Base-by-base conservation (phyloP, 2,329 filamentous ascomycete genomes). In the Diatrype stigma region DNA sequence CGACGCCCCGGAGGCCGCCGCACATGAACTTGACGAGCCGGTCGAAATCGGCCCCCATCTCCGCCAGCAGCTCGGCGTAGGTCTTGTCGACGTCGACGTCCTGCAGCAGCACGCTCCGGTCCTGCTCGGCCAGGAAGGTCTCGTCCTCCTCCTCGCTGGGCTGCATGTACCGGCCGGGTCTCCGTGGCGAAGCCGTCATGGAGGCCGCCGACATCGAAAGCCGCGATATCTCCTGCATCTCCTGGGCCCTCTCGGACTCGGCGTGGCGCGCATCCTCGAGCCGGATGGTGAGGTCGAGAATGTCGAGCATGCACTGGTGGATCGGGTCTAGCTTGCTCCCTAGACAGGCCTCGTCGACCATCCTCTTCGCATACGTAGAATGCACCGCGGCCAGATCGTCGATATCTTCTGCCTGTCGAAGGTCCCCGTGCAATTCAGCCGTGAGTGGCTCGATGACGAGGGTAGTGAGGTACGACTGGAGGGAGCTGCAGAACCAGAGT, bases 351-450 rank as follows among this genome's bases (percentile, higher is more conserved):
- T 90, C 84, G 30, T 84, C 79, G 50, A 85, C 73, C 11, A 94
- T 71, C 2, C 77, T 77, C 42, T 75, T 76, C 42, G 87, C 72
- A 60, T 87, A 93, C 0, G 68, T 65, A 4, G 79, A 70, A 64
- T 96, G 91, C 1, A 85, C 77, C 1, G 70, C 70, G 23, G 91
- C 84, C 89, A 96, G 95, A 23, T 80, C 80, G 63, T 96, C 90
- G 10, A 96, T 82, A 58, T 93, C 90, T 23, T 79, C 75, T 0
- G 89, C 83, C 6, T 73, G 70, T 14, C 70, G 68, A 47, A 96
- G 76, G 0, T 77, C 73, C 2, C 68, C 65, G 6, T 72, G 71
- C 72, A 96, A 79, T 28, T 75, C 72, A 2, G 68, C 62, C 2
- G 78, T 80, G 21, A 83, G 76, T 0, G 84, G 80, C 0, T 78